Conservation (phyloP, 2,329 filamentous ascomycete species). For the Aspergillus spinulosporus region DNA sequence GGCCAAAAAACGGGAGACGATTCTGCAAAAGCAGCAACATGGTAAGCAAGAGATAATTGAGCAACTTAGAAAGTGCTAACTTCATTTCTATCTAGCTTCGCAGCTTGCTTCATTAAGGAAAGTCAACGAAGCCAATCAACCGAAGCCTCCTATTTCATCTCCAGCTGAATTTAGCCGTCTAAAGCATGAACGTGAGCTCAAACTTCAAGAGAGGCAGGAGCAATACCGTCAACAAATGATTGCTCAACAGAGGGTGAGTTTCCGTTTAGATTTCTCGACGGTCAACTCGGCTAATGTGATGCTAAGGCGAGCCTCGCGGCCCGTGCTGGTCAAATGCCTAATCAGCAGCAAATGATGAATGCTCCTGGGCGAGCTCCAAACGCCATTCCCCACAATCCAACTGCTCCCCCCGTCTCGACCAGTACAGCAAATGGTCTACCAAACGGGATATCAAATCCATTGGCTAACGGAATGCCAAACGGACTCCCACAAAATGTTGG, state of each 20-base stretch:
- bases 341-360: constrained; percentile 42
- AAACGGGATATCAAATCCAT: constrained; percentile 52
- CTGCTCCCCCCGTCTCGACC: constrained; percentile 39
- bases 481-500: constrained; percentile 43
- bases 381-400: constrained; percentile 38
- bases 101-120: constrained; percentile 79
- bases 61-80: constrained; percentile 7
- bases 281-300: constrained; percentile 16
- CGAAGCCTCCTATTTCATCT: constrained; percentile 64
- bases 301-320: constrained; percentile 43
- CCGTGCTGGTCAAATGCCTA: constrained; percentile 44
- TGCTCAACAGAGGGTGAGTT: constrained; percentile 53
- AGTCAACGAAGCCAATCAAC: constrained; percentile 66
- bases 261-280: background rate
- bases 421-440: constrained; percentile 46
- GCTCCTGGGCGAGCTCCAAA: constrained; percentile 42
- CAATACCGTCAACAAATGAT: constrained; percentile 65
- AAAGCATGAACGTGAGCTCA: constrained; percentile 82
- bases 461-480: constrained; percentile 45
- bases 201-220: constrained; percentile 57
- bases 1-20: constrained; percentile 88
- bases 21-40: constrained; percentile 84
- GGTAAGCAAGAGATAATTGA: constrained; percentile 38
- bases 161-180: constrained; percentile 88
- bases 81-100: constrained; percentile 48